These are phyloP conservation scores for Podaxis sp. DNA, from an alignment of 768 basidiomycete species.

Conservation along the genomic window DNA sequence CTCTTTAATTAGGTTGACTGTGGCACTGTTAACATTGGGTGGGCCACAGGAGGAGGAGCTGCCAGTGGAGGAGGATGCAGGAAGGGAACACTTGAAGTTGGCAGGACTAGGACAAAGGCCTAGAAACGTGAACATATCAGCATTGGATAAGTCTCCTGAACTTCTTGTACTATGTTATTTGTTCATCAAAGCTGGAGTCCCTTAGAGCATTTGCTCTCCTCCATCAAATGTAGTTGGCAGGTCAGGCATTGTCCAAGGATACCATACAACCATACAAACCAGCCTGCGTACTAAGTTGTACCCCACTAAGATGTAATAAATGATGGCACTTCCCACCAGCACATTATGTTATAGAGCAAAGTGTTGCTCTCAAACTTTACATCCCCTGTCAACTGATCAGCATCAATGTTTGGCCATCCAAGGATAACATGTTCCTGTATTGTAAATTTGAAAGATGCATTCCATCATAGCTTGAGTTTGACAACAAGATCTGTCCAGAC, in stretches of 20 bases:
- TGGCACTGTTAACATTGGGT: conserved; percentile 22
- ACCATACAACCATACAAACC: not conserved
- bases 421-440: not conserved
- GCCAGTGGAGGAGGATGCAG: conserved; percentile 1
- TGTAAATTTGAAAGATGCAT: not conserved
- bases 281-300: not conserved
- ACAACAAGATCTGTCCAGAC: no score
- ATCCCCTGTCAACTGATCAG: not conserved
- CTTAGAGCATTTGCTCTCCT: not conserved
- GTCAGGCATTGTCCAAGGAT: not conserved
- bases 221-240: not conserved
- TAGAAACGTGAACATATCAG: not conserved
- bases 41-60: conserved; percentile 9
- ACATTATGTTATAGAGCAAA: not conserved
- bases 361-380: not conserved
- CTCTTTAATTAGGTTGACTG: conserved; percentile 23
- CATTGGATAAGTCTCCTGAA: no score
- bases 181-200: not conserved
- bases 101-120: conserved; percentile 25
- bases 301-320: not conserved
- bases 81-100: conserved; percentile 23
- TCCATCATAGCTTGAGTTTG: not conserved
- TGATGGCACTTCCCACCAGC: not conserved
- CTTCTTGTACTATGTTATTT: not conserved
- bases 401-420: not conserved